Evolutionary conservation across 2,329 filamentous ascomycete species (phyloP).

Genomic region (Cladophialophora chaetospira): DNA sequence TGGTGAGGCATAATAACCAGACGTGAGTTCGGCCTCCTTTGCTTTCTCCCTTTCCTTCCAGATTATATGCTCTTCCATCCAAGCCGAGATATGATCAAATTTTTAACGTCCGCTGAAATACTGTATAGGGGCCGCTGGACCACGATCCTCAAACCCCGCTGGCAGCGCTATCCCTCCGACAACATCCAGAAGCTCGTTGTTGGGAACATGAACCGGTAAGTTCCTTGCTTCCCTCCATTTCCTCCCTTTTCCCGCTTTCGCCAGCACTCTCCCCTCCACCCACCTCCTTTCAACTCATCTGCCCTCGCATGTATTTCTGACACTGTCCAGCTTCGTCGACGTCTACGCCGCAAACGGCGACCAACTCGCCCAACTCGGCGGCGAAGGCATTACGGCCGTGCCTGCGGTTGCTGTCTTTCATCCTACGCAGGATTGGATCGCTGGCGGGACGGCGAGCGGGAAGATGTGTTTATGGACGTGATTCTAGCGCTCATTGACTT

Average conservation of each 20-base stretch:
- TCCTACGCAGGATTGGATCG: slow-evolving; percentile 84
- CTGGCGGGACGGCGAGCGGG: slow-evolving; percentile 85
- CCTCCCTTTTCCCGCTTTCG: neutral
- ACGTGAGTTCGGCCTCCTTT: slow-evolving; percentile 63
- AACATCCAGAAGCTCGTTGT: slow-evolving; percentile 86
- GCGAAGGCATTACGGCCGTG: slow-evolving; percentile 90
- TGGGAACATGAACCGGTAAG: slow-evolving; percentile 85
- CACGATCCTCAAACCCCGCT: slow-evolving; percentile 73
- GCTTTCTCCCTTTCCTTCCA: too few species aligned
- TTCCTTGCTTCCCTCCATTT: neutral
- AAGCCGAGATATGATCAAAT: too few species aligned
- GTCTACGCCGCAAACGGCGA: slow-evolving; percentile 80
- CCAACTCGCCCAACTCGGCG: slow-evolving; percentile 85
- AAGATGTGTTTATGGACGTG: slow-evolving; percentile 91
- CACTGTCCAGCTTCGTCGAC: slow-evolving; percentile 71
- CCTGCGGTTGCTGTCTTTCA: slow-evolving; percentile 92
- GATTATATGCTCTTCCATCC: too few species aligned
- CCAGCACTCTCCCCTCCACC: neutral
- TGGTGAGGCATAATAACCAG: slow-evolving; percentile 88
- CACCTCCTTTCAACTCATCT: neutral
- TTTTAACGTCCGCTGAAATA: too few species aligned
- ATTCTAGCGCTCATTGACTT: too few species aligned
- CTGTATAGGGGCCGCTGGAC: slow-evolving; percentile 33
- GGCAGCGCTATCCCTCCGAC: slow-evolving; percentile 78
- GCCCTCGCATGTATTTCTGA: neutral